Percentiles rank a stretch among this genome's conserved stretches.
Evolutionary conservation across 345 rosid species (phyloP).

Genomic region (Cardamine chenopodiifolia): DNA sequence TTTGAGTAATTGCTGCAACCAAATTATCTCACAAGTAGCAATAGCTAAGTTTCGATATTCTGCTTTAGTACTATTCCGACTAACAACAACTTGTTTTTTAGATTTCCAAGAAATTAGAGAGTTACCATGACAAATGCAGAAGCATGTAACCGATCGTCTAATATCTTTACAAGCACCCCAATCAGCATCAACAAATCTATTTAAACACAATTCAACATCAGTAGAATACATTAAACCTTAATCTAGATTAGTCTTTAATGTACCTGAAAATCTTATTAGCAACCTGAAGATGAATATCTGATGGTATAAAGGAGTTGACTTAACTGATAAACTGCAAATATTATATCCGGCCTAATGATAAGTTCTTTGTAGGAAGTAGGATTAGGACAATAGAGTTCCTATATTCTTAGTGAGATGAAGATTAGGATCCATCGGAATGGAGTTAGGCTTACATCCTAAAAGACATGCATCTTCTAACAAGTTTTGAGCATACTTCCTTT

Average conservation of each 20-base stretch:
- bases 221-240: neutral
- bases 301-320: neutral
- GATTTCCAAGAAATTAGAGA: neutral
- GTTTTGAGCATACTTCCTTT: neutral
- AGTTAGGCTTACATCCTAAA: neutral
- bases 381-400: neutral
- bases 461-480: neutral
- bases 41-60: neutral
- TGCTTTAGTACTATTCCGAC: neutral
- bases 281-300: neutral
- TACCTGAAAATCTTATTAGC: neutral
- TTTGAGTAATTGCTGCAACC: neutral
- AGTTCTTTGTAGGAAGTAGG: neutral
- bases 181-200: neutral
- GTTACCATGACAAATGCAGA: neutral
- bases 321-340: neutral
- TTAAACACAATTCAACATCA: neutral
- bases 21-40: neutral
- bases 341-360: neutral
- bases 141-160: neutral
- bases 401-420: neutral
- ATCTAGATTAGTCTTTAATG: neutral
- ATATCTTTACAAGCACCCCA: neutral
- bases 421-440: neutral
- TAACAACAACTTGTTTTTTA: neutral